Percentiles rank a stretch among this genome's conserved stretches.
Evolutionary conservation across 1,284 basidiomycete genomes (phyloP).

Genomic region (Polyporus tsugae): DNA sequence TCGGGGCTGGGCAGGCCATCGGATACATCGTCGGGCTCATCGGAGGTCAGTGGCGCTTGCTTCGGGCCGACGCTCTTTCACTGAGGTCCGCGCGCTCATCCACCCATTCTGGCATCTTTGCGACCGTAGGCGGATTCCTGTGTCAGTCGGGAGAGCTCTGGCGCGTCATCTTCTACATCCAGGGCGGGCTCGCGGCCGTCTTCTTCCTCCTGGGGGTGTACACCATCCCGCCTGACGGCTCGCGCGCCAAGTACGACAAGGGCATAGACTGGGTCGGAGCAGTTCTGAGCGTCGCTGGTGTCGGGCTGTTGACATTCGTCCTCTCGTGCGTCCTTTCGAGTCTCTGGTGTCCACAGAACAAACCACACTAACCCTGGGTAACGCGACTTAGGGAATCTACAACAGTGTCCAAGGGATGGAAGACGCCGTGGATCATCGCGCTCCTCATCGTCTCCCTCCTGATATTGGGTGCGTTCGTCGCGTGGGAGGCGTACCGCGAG

Average conservation of each 20-base stretch:
- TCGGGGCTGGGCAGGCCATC: conserved; percentile 46
- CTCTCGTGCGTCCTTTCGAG: neutral
- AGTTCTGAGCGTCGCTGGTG: neutral
- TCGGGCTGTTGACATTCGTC: neutral
- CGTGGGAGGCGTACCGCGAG: conserved; percentile 45
- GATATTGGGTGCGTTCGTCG: conserved; percentile 42
- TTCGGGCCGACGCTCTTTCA: neutral
- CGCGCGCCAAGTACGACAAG: conserved; percentile 39
- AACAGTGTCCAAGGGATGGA: conserved; percentile 42
- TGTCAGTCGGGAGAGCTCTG: conserved; percentile 43
- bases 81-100: too few relatives aligned
- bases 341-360: neutral
- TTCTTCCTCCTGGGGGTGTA: conserved; percentile 42
- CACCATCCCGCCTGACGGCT: conserved; percentile 33
- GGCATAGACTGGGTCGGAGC: conserved; percentile 48
- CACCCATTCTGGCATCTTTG: neutral
- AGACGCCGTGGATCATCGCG: conserved; percentile 44
- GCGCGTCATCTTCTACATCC: conserved; percentile 46
- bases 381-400: conserved; percentile 37
- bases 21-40: conserved; percentile 47
- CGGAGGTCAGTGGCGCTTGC: conserved; percentile 34
- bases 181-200: conserved; percentile 42
- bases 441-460: conserved; percentile 41
- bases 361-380: neutral
- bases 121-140: conserved; percentile 41